Evolutionary conservation across 2,329 filamentous ascomycete genomes (phyloP).

Genomic region (Fusarium dlaminii): DNA sequence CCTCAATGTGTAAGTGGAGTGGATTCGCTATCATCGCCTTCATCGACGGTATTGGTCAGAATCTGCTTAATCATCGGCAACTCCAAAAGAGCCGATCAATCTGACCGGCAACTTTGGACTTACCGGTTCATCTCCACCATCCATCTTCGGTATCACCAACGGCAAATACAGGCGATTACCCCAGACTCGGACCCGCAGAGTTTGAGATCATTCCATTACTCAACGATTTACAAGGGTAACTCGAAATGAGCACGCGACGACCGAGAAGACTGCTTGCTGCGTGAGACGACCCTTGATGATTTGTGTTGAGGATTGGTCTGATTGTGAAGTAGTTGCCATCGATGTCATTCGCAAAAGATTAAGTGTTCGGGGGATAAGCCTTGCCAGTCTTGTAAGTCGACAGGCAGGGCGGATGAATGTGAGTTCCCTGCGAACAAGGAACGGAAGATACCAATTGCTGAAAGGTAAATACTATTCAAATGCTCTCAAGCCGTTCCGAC

Average conservation of each 20-base stretch:
- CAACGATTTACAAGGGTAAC: conserved; percentile 5
- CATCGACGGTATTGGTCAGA: neutral
- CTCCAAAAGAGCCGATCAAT: neutral
- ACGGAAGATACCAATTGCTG: conserved; percentile 49
- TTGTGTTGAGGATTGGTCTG: neutral
- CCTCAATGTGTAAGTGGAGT: conserved; percentile 12
- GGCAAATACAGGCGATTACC: conserved; percentile 20
- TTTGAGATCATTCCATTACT: conserved; percentile 17
- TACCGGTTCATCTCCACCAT: conserved; percentile 22
- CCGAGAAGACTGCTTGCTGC: conserved; percentile 40
- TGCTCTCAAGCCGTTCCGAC: neutral
- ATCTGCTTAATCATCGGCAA: conserved; percentile 26
- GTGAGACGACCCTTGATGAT: conserved; percentile 20
- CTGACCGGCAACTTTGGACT: conserved; percentile 7
- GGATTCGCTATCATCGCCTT: neutral
- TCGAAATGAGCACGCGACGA: conserved; percentile 32
- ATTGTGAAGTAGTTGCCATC: conserved; percentile 45
- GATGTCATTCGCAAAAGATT: conserved; percentile 57
- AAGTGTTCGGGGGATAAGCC: conserved; percentile 57
- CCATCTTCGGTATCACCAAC: neutral
- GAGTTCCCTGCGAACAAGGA: conserved; percentile 53
- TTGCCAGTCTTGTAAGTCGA: conserved; percentile 51
- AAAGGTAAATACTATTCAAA: conserved; percentile 7
- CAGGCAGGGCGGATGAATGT: conserved; percentile 51
- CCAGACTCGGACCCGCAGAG: conserved; percentile 29